Evolutionary conservation across 2,329 filamentous ascomycete genomes (phyloP), one percentile per base, ranked within the genome.

Genomic region (Aspergillus versicolor): DNA sequence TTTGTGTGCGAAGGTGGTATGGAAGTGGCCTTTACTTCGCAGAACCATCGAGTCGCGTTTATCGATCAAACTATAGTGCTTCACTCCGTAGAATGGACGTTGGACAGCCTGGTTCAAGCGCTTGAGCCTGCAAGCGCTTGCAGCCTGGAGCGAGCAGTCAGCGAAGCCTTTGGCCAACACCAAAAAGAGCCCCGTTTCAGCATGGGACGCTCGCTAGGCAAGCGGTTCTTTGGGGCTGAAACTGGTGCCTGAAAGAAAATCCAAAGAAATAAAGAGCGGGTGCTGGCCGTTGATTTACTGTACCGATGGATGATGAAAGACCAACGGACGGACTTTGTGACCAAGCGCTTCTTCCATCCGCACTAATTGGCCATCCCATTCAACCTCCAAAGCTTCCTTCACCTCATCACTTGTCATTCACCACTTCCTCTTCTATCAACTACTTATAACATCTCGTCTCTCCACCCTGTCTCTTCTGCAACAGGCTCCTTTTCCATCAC

Each of bases 231-330:
- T 44, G 41, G 22, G 32, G n/a, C 11, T 40, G 51, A 24, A 15
- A 30, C 51, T 53, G 51, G 51, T 41, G 51, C 51, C 51, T 53
- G 51, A 40, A 41, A 47, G 51, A 47, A 37, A 7, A 11, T 4
- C 43, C 22, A 45, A 13, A 9, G 27, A 51, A 51, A 42, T 43
- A 21, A 53, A 46, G 15, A 41, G 21, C 32, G n/a, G 32, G 34
- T 34, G 42, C 42, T 12, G 19, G 41, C 15, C 24, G 40, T 19
- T 37, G 27, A 30, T 17, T 27, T 21, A 4, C 21, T 21, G 21
- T 21, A 21, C 21, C 3, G 21, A 47, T 9, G 17, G 21, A 49
- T 19, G 19, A 38, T 34, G 19, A 47, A 19, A 34, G n/a, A 15
- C 17, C 8, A 7, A 7, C 42, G 12, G n/a, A 32, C 19, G 22